These are phyloP conservation scores for Amauroascus verrucosus DNA, from an alignment of 2,329 filamentous ascomycete genomes.

Conservation along the genomic window DNA sequence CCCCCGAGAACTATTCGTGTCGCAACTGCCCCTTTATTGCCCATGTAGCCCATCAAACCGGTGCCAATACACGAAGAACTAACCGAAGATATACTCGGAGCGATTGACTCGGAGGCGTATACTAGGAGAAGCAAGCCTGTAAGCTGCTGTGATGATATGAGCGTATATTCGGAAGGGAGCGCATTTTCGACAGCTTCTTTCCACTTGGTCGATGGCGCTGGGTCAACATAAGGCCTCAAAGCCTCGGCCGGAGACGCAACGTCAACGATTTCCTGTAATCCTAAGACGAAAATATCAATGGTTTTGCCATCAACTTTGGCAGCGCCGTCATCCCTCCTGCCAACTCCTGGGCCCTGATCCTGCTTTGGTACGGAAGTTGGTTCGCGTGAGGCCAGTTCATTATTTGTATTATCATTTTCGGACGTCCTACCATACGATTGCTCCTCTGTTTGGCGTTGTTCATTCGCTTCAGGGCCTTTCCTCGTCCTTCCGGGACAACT, in stretches of 20 bases:
- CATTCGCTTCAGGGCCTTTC: not conserved
- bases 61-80: slow-evolving; percentile 79
- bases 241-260: slow-evolving; percentile 67
- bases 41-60: slow-evolving; percentile 82
- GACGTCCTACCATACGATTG: not conserved
- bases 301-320: slow-evolving; percentile 43
- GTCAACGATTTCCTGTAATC: slow-evolving; percentile 86
- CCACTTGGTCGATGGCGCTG: slow-evolving; percentile 64
- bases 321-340: not conserved
- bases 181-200: slow-evolving; percentile 63
- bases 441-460: not conserved
- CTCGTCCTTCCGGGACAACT: slow-evolving; percentile 42
- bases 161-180: slow-evolving; percentile 64
- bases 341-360: not conserved
- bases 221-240: slow-evolving; percentile 64
- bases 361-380: not conserved
- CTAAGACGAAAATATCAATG: slow-evolving; percentile 82
- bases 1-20: slow-evolving; percentile 78
- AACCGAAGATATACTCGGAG: slow-evolving; percentile 64
- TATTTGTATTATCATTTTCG: not conserved
- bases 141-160: slow-evolving; percentile 73
- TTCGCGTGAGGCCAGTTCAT: not conserved
- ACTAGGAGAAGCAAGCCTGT: slow-evolving; percentile 75
- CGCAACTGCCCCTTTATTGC: slow-evolving; percentile 86
- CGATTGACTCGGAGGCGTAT: slow-evolving; percentile 70